Evolutionary conservation across 2,329 filamentous ascomycete species (phyloP).

Genomic region (Botrytis tulipae): DNA sequence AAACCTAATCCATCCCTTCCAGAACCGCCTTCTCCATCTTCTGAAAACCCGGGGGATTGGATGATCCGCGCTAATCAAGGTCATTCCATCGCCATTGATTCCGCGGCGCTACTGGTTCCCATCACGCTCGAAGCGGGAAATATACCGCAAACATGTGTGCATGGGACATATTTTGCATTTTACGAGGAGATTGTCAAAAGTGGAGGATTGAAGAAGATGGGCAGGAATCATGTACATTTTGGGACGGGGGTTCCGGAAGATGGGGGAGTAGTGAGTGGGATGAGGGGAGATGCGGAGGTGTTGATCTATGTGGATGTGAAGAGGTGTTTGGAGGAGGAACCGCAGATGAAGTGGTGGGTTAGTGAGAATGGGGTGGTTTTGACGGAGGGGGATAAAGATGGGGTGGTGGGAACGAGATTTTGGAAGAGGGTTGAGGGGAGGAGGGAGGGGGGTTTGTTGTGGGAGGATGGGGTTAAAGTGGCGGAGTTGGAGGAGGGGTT

Average conservation of each 20-base stretch:
- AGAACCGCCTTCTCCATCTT: constrained; percentile 30
- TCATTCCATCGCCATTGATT: constrained; percentile 76
- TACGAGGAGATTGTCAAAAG: constrained; percentile 73
- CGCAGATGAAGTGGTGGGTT: constrained; percentile 67
- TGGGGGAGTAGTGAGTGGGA: constrained; percentile 67
- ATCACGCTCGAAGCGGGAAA: constrained; percentile 58
- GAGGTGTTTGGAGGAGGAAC: constrained; percentile 56
- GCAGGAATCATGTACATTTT: constrained; percentile 86
- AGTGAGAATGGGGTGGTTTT: constrained; percentile 78
- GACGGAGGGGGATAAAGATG: constrained; percentile 58
- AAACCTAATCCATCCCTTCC: constrained; percentile 50
- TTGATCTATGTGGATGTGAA: constrained; percentile 74
- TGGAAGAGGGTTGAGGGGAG: constrained; percentile 70
- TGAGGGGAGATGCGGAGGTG: constrained; percentile 74
- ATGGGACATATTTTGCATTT: constrained; percentile 83
- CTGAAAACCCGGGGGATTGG: constrained; percentile 61
- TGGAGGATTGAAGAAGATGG: constrained; percentile 80
- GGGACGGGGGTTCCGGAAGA: constrained; percentile 64
- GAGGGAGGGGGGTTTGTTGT: constrained; percentile 60
- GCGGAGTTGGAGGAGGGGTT: constrained; percentile 64
- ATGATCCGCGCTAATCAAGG: constrained; percentile 95
- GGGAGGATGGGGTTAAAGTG: constrained; percentile 66
- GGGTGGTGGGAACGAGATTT: constrained; percentile 62
- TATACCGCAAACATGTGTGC: constrained; percentile 68
- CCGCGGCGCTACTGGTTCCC: constrained; percentile 67